Evolutionary conservation across 2,329 filamentous ascomycete genomes (phyloP), one percentile per base, ranked within the genome.

Genomic region (Penicillium sp.): DNA sequence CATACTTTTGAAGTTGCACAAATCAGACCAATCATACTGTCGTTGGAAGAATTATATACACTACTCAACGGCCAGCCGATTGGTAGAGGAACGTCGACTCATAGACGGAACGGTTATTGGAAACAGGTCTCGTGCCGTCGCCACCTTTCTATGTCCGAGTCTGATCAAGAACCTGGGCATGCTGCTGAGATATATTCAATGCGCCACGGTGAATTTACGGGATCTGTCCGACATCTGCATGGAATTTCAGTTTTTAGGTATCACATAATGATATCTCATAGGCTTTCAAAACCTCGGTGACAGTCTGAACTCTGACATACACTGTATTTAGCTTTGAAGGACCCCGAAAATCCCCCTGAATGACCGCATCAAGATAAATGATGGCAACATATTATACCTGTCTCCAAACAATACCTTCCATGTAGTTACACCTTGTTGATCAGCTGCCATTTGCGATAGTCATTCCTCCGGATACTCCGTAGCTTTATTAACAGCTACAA

Each of bases 361-460:
- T 18, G 23, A 40, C 23, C 26, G 37, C 15, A 7, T n/a, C 4
- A 3, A 26, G 10, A 10, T 7, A 4, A 4, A 10, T 9, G 2
- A 18, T 42, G 6, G n/a, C 30, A 9, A 27, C 21, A 23, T 29
- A 13, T 18, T 37, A 47, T 44, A 23, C 17, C 18, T 33, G 27
- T 29, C 9, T 10, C 36, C 12, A 20, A 20, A 41, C 9, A 6
- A 23, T 41, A 33, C 26, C 17, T 27, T 43, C 40, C 18, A 39
- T 52, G 18, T 24, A 52, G 55, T 52, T 55, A 58, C 55, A 51
- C 39, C 37, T 17, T 24, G 17, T 10, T 21, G 46, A 51, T 58
- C 52, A 58, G 43, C 49, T 55, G 52, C 52, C 41, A 46, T 30
- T 18, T 24, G 15, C 27, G 15, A n/a, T 17, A 26, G 32, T 21